Evolutionary conservation across 371 early-diverging fungal genomes (phyloP).

Genomic region (Chytridium lagenaria): DNA sequence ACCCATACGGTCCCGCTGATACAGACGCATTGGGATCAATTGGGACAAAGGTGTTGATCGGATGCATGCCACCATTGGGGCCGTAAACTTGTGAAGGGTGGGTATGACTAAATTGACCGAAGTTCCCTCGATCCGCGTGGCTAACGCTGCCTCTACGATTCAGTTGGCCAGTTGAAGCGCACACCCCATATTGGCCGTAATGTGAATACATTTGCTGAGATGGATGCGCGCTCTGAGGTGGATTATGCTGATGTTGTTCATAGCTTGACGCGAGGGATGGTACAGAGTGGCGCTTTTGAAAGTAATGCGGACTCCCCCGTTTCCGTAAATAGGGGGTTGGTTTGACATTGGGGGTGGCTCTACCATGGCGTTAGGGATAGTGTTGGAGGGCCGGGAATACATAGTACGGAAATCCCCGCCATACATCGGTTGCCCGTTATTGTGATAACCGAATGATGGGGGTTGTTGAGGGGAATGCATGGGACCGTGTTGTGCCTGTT

Average conservation of each 20-base stretch:
- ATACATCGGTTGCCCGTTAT: neutral
- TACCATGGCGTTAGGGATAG: neutral
- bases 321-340: no score
- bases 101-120: neutral
- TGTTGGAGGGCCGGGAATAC: neutral
- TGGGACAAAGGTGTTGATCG: neutral
- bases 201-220: neutral
- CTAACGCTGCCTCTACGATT: neutral
- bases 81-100: neutral
- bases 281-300: conserved; percentile 14
- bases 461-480: conserved; percentile 4
- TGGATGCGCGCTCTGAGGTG: neutral
- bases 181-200: neutral
- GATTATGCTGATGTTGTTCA: conserved; percentile 6
- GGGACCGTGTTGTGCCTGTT: conserved; percentile 1
- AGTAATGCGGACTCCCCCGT: neutral
- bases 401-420: neutral
- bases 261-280: conserved; percentile 5
- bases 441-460: neutral
- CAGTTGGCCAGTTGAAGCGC: no score
- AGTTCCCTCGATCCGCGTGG: neutral
- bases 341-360: neutral
- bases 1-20: neutral
- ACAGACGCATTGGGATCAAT: neutral
- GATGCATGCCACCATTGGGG: neutral